Base-by-base conservation (phyloP, 1,284 basidiomycete genomes). In the Takashimella koratensis region DNA sequence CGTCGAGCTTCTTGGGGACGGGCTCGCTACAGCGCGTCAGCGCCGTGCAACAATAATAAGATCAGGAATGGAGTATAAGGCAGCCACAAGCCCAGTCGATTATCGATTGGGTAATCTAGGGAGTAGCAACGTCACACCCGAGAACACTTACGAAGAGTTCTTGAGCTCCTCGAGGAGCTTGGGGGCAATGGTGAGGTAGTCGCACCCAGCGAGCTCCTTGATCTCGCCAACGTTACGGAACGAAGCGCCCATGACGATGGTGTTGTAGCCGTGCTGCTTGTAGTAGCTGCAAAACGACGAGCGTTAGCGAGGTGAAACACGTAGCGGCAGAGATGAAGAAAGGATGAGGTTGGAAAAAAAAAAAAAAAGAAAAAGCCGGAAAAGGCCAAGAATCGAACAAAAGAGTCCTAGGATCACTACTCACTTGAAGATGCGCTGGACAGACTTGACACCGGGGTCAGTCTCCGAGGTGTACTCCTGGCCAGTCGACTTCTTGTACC, bases 241-340 rank as follows among this genome's bases (percentile, higher is more conserved):
- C 51, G 92, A 96, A 59, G 95, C 95, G 76, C 95, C 95, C 95
- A 98, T 98, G 77, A 98, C 94, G 76, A 98, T 98, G 66, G 95
- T 99, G 74, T 94, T 92, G 85, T 98, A 98, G 62, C 84, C 84
- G 80, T 98, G 84, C 78, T 96, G 92, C 83, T 98, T 98, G 86
- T 98, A 98, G 83, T 98, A 98, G 83, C 67, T 73, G 58, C 42
- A n/a, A 11, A n/a, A n/a, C n/a, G n/a, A n/a, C n/a, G 5, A 11
- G 27, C 11, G 19, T 47, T 24, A 46, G 39, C 12, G 10, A 5
- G 27, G 30, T 24, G 22, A 12, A 41, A 21, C 11, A 12, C 21
- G 43, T 11, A 26, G 45, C 27, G 36, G 46, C 45, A 42, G 51
- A 49, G 21, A 47, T 36, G 2, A 26, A 44, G 27, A 23, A 42